phyloP scores from a whole-genome alignment of 2,329 filamentous ascomycete species.

The Bipolaris gigantea region DNA sequence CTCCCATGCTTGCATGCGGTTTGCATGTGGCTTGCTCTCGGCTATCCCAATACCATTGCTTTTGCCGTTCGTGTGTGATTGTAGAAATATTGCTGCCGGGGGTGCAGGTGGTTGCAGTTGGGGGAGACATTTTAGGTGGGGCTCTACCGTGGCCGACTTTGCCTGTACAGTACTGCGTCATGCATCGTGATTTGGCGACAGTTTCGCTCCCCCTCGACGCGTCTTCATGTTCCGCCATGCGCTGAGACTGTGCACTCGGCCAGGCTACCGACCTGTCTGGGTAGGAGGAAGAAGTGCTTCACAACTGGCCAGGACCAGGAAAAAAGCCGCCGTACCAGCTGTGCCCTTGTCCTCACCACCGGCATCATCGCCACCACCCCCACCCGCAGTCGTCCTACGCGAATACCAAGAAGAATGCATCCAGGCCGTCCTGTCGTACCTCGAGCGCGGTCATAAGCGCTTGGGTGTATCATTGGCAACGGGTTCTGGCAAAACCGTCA shows the following conservation, averaged over 20 bases:
- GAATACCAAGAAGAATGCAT: constrained; percentile 93
- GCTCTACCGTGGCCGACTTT: constrained; percentile 7
- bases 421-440: constrained; percentile 70
- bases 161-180: constrained; percentile 12
- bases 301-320: constrained; percentile 1
- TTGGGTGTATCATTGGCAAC: constrained; percentile 85
- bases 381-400: constrained; percentile 63
- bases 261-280: constrained; percentile 10
- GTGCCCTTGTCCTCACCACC: constrained; percentile 21
- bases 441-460: constrained; percentile 72
- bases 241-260: constrained; percentile 27
- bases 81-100: too few species aligned
- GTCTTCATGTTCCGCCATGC: constrained; percentile 43
- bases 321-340: constrained; percentile 12
- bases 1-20: too few species aligned
- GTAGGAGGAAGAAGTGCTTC: constrained; percentile 24
- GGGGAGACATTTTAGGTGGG: constrained; percentile 8
- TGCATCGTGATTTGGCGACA: constrained; percentile 29
- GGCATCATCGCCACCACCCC: constrained; percentile 11
- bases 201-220: constrained; percentile 17
- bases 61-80: background rate
- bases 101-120: too few species aligned
- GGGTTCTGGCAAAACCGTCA: constrained; percentile 88
- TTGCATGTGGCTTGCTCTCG: too few species aligned
- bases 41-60: background rate